Evolutionary conservation across 176 grass and related monocot genomes (phyloP).

Genomic region (Hsuehochloa calcarea): DNA sequence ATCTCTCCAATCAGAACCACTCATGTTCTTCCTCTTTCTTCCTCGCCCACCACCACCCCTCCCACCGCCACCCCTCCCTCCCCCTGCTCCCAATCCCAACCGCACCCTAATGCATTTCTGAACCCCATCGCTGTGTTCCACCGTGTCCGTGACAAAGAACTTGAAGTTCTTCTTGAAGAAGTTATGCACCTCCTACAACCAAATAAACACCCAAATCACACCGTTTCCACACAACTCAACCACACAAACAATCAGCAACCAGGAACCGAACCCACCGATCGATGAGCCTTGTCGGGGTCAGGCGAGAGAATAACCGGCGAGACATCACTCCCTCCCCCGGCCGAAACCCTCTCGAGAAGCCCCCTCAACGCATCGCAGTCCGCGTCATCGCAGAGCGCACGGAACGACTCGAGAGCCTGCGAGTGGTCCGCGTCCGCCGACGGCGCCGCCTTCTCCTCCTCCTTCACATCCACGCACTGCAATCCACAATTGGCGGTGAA

Average conservation of each 20-base stretch:
- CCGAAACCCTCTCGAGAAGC: conserved; percentile 55
- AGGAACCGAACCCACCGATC: conserved; percentile 58
- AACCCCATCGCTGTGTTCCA: conserved; percentile 68
- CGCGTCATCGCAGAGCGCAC: conserved; percentile 53
- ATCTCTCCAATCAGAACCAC: conserved; percentile 50
- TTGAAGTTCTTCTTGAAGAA: conserved; percentile 91
- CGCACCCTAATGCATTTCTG: conserved; percentile 75
- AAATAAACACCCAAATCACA: conserved; percentile 8
- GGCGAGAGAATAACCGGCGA: conserved; percentile 63
- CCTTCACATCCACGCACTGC: conserved; percentile 50
- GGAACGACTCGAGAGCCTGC: conserved; percentile 48
- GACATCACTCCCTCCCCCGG: conserved; percentile 32
- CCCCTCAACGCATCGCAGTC: conserved; percentile 51
- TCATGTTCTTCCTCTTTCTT: conserved; percentile 70
- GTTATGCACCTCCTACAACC: conserved; percentile 71
- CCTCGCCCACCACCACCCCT: conserved; percentile 39
- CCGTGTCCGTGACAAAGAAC: conserved; percentile 82
- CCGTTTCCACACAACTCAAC: not conserved
- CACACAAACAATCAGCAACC: not conserved
- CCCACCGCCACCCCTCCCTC: conserved; percentile 32
- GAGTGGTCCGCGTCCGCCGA: conserved; percentile 63
- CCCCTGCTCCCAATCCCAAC: conserved; percentile 46
- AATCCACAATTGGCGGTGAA: not conserved
- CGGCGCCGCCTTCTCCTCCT: conserved; percentile 52
- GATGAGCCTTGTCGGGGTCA: conserved; percentile 72